Conservation (phyloP, 495 filamentous ascomycete genomes). For the Tuber borchii region DNA sequence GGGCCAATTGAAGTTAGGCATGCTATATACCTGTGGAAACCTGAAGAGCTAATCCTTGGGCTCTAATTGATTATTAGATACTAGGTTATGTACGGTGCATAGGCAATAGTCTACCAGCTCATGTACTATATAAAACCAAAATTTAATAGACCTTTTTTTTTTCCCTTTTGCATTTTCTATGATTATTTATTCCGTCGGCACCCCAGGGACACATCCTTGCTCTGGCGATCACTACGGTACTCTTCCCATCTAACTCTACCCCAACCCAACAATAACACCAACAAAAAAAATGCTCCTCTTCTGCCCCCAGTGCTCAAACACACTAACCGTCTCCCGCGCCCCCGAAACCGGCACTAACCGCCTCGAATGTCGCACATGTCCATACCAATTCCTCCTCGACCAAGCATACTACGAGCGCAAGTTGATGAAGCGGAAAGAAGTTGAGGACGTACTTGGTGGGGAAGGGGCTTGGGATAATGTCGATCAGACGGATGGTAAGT, state of each 20-base stretch:
- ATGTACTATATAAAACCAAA: too few species aligned
- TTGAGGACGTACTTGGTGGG: slow-evolving; percentile 87
- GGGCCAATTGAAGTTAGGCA: too few species aligned
- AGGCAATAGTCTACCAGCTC: too few species aligned
- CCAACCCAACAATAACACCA: not conserved
- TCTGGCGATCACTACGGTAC: too few species aligned
- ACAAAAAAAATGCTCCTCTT: slow-evolving; percentile 61
- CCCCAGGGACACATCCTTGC: too few species aligned
- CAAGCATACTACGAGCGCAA: slow-evolving; percentile 69
- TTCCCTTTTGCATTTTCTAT: too few species aligned
- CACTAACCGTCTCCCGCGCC: slow-evolving; percentile 64
- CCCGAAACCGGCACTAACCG: slow-evolving; percentile 57
- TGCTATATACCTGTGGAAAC: too few species aligned
- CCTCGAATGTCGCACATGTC: slow-evolving; percentile 89
- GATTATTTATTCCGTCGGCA: too few species aligned
- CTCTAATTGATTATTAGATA: too few species aligned
- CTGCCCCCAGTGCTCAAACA: slow-evolving; percentile 88
- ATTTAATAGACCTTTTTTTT: too few species aligned
- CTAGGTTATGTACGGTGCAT: too few species aligned
- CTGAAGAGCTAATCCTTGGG: too few species aligned
- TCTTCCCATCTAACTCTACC: not conserved
- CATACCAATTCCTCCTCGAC: slow-evolving; percentile 73
- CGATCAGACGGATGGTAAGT: slow-evolving; percentile 62
- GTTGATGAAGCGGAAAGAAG: slow-evolving; percentile 65
- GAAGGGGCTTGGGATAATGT: slow-evolving; percentile 83